Evolutionary conservation across 1,139 yeast species (phyloP).

Genomic region (Magnusiomyces suaveolens): DNA sequence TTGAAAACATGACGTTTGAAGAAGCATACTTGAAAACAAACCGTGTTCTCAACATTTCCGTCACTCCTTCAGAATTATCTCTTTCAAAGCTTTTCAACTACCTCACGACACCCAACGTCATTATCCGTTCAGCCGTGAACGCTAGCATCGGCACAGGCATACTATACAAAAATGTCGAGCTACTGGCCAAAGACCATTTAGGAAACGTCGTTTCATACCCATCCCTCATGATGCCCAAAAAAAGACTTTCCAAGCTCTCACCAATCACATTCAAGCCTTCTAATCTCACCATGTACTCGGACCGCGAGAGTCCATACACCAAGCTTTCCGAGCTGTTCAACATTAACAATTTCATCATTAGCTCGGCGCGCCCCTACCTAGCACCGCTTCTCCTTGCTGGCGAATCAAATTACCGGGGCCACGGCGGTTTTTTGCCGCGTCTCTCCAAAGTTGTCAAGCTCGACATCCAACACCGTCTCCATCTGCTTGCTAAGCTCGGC

Average conservation of each 20-base stretch:
- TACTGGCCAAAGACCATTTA: constrained; percentile 54
- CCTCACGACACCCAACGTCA: constrained; percentile 82
- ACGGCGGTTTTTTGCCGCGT: constrained; percentile 39
- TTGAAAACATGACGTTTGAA: constrained; percentile 83
- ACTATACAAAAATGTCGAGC: constrained; percentile 43
- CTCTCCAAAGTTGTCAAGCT: constrained; percentile 40
- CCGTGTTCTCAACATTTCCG: constrained; percentile 69
- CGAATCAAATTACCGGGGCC: constrained; percentile 61
- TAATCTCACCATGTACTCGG: constrained; percentile 34
- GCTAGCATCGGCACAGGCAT: constrained; percentile 64
- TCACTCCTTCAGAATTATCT: constrained; percentile 45
- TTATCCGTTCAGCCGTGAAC: constrained; percentile 71
- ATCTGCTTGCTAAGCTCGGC: constrained; percentile 71
- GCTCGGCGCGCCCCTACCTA: constrained; percentile 84
- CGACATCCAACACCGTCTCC: constrained; percentile 78
- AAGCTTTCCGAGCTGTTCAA: constrained; percentile 84
- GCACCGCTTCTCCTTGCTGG: constrained; percentile 72
- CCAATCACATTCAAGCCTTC: constrained; percentile 37
- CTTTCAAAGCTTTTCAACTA: constrained; percentile 74
- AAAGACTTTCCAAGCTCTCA: constrained; percentile 17
- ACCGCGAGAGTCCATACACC: constrained; percentile 63
- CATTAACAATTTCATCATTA: constrained; percentile 83
- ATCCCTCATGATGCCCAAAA: constrained; percentile 14
- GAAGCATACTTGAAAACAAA: constrained; percentile 80
- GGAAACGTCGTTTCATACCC: constrained; percentile 28